Percentiles rank a stretch among this genome's conserved stretches.
Evolutionary conservation across 164 flowering plant genomes (phyloP).

Genomic region (Chimonanthus salicifolius): DNA sequence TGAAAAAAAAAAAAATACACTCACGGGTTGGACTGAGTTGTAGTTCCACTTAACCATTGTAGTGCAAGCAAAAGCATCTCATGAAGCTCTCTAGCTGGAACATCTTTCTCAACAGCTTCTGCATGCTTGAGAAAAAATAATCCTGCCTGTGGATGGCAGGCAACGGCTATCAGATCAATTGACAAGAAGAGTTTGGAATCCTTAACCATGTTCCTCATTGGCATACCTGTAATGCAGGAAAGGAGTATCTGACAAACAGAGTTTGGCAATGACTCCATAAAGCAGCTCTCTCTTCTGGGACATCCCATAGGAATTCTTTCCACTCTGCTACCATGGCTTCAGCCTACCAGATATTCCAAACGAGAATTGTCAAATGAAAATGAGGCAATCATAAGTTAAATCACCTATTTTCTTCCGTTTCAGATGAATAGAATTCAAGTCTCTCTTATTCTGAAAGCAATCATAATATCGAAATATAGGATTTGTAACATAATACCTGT

Average conservation of each 20-base stretch:
- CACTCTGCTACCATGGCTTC: conserved; percentile 98
- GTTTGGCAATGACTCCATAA: conserved; percentile 95
- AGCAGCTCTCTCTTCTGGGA: conserved; percentile 94
- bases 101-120: conserved; percentile 86
- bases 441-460: not conserved
- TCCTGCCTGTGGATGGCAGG: conserved; percentile 69
- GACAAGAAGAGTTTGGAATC: not conserved
- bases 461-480: not conserved
- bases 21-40: conserved; percentile 73
- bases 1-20: conserved; percentile 14
- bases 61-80: conserved; percentile 78
- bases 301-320: conserved; percentile 99
- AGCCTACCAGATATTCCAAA: conserved; percentile 45
- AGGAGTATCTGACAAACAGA: conserved; percentile 76
- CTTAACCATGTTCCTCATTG: not conserved
- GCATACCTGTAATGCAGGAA: conserved; percentile 70
- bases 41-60: conserved; percentile 95
- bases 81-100: conserved; percentile 84
- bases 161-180: not conserved
- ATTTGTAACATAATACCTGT: conserved; percentile 48
- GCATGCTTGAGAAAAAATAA: conserved; percentile 94
- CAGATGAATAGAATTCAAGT: not conserved
- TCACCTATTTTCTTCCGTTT: not conserved
- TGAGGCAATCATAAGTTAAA: not conserved
- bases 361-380: not conserved